phyloP scores from a whole-genome alignment of 805 yeast species.

The Wickerhamomyces silvicola region DNA sequence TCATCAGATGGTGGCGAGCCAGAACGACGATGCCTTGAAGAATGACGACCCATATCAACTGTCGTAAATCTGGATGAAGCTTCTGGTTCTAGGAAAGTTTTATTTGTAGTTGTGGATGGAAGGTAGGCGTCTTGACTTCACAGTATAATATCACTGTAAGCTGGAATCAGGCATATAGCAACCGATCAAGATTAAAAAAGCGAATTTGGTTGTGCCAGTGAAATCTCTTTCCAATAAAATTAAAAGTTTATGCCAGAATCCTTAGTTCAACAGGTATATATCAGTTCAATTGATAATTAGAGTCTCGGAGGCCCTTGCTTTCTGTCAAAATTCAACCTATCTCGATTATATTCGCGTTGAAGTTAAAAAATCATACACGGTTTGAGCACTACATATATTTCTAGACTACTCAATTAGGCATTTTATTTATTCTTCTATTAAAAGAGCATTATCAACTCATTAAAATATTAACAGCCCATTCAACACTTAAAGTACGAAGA shows the following conservation, averaged over 20 bases:
- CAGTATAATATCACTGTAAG: not conserved
- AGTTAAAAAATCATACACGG: not conserved
- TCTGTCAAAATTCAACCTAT: too few relatives aligned
- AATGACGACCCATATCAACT: not conserved
- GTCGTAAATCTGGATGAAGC: not conserved
- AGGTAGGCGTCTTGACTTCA: not conserved
- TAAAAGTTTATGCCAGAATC: too few relatives aligned
- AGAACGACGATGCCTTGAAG: too few relatives aligned
- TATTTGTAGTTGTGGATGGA: too few relatives aligned
- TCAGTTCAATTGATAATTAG: too few relatives aligned
- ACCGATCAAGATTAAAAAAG: too few relatives aligned
- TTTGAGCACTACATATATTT: not conserved
- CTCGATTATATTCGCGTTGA: too few relatives aligned
- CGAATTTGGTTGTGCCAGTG: too few relatives aligned
- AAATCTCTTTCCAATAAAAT: too few relatives aligned
- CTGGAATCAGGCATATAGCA: too few relatives aligned
- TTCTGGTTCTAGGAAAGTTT: not conserved
- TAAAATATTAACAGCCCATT: constrained; percentile 84
- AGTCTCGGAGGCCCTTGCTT: not conserved
- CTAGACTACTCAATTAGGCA: constrained; percentile 4
- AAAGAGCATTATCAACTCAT: constrained; percentile 41
- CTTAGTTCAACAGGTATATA: too few relatives aligned
- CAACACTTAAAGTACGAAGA: constrained; percentile 80
- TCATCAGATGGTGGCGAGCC: too few relatives aligned
- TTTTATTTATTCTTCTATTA: not conserved